These are phyloP conservation scores for Aspergillus avenaceus DNA, from an alignment of 495 filamentous ascomycete genomes.

Conservation along the genomic window DNA sequence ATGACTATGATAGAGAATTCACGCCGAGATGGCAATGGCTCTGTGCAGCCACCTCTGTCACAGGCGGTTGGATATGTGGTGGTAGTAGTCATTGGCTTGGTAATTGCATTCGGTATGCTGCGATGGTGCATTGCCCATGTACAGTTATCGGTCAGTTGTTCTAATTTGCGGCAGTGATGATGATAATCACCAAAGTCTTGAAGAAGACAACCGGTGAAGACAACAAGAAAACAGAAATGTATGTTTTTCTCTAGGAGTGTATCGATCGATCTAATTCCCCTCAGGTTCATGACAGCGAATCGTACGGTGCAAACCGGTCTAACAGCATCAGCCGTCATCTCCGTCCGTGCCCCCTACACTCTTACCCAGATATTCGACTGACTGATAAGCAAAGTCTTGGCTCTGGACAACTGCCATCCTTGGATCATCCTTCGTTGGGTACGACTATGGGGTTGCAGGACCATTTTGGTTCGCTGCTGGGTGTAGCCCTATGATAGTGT, in stretches of 20 bases:
- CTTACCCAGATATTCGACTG: too few species aligned
- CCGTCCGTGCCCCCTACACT: constrained; percentile 20
- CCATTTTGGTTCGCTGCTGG: constrained; percentile 44
- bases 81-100: constrained; percentile 27
- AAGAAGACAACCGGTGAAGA: constrained; percentile 37
- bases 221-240: constrained; percentile 42
- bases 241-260: background rate
- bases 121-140: too few species aligned
- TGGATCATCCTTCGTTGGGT: constrained; percentile 28
- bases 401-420: constrained; percentile 33
- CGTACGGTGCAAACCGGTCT: constrained; percentile 34
- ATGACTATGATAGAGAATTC: background rate
- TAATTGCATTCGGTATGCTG: constrained; percentile 27
- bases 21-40: background rate
- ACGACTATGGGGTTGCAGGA: constrained; percentile 31
- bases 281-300: constrained; percentile 40
- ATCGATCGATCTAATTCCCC: background rate
- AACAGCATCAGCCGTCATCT: constrained; percentile 36
- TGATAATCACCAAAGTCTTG: constrained; percentile 28
- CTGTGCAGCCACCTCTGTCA: constrained; percentile 27
- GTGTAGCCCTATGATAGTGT: constrained; percentile 42
- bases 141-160: too few species aligned
- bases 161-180: constrained; percentile 26
- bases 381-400: constrained; percentile 32
- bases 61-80: constrained; percentile 37